phyloP scores from a whole-genome alignment of 108 stramenopile species.

The Skeletonema potamos region DNA sequence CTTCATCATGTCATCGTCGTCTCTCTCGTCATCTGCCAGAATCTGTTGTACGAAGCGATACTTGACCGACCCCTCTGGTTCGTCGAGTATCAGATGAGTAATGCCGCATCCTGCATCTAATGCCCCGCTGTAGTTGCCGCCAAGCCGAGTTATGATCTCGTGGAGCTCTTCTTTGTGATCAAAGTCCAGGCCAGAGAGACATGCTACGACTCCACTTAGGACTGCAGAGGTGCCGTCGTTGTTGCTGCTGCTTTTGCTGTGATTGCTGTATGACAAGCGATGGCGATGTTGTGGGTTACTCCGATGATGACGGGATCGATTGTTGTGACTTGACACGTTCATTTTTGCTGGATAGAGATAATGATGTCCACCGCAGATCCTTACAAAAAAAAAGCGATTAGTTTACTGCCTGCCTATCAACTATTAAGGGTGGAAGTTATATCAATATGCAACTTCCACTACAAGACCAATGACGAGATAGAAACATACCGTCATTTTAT shows the following conservation, averaged over 20 bases:
- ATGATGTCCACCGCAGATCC: not conserved
- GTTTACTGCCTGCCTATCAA: not conserved
- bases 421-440: too few relatives aligned
- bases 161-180: conserved; percentile 17
- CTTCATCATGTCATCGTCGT: not conserved
- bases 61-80: conserved; percentile 8
- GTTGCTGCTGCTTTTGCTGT: not conserved
- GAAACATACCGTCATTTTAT: too few relatives aligned
- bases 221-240: not conserved
- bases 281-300: not conserved
- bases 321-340: not conserved
- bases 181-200: conserved; percentile 27
- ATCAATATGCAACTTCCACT: too few relatives aligned
- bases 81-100: conserved; percentile 23
- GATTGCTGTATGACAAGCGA: not conserved
- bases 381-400: too few relatives aligned
- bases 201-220: conserved; percentile 19
- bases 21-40: not conserved
- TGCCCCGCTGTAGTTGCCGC: conserved; percentile 8
- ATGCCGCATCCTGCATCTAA: conserved; percentile 18
- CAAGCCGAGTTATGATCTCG: not conserved
- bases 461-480: too few relatives aligned
- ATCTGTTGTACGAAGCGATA: conserved; percentile 17
- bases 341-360: not conserved
- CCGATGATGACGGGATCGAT: not conserved